Base-by-base conservation (phyloP, 1,139 yeast genomes). In the Candida sojae region DNA sequence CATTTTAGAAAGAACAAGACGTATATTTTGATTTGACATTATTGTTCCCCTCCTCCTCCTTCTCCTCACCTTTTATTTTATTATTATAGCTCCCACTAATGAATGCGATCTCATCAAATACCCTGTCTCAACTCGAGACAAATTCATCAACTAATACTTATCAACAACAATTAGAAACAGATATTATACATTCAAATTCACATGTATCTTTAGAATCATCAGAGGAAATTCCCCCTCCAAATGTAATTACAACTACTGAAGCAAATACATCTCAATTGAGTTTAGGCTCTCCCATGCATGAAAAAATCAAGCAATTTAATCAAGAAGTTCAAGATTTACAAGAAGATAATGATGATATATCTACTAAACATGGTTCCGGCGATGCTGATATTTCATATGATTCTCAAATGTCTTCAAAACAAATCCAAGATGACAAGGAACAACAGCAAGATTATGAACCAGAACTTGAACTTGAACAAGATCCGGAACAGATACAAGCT, bases 221-320 rank as follows among this genome's bases (percentile, higher is more conserved):
- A 17, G 3, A 17, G 26, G 30, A 36, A 26, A 36, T 25, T 3
- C 13, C 39, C 4, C 42, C 48, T 30, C 46, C 45, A 12, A 13
- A 38, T 29, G 21, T 32, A 12, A 39, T 40, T 39, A 26, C 12
- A 9, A 33, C 43, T 6, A 30, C 40, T 6, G 34, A 25, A 12
- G 29, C 42, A 13, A 43, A 40, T 29, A 31, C 39, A 6, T 43
- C 47, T 17, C 28, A 35, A 6, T 45, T 43, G 31, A 43, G 46
- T 38, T 46, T 52, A 29, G 57, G 57, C 5, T 54, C 57, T 12
- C 56, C 57, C 3, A 52, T 54, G 39, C 54, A 52, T 25, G 56
- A 52, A 34, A 47, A 44, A 21, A 28, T 41, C 9, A 39, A 39
- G n/a, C 46, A 48, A 23, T 51, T 51, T 33, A 40, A 40, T 23